A percentile compares a stretch with the other conserved stretches of the same genome.
phyloP scores from a whole-genome alignment of 2,329 filamentous ascomycete species.

The Ascosphaera apis region DNA sequence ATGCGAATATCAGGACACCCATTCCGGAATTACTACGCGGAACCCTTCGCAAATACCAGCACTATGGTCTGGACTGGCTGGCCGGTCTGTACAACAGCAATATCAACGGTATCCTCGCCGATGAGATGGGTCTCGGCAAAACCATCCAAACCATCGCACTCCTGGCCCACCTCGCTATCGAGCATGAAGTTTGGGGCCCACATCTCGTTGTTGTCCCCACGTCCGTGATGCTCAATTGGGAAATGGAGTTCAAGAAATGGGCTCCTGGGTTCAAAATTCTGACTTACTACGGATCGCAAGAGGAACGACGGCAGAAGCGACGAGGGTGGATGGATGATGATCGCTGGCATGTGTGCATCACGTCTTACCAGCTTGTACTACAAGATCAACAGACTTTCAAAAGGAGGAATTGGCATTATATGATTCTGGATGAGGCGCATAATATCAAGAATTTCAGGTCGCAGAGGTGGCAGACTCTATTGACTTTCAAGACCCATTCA shows the following conservation, averaged over 20 bases:
- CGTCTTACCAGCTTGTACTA: conserved; percentile 90
- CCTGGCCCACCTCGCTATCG: conserved; percentile 72
- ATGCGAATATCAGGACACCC: too few species aligned
- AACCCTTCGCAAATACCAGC: conserved; percentile 94
- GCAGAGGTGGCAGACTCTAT: conserved; percentile 81
- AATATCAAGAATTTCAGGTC: conserved; percentile 99
- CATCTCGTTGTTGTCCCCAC: conserved; percentile 93
- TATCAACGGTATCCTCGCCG: conserved; percentile 88
- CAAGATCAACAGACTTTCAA: conserved; percentile 91
- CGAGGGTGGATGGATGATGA: conserved; percentile 87
- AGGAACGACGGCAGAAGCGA: conserved; percentile 77
- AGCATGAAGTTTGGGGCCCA: conserved; percentile 82
- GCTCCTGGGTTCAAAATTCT: conserved; percentile 94
- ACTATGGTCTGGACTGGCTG: conserved; percentile 87
- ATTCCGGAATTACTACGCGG: too few species aligned
- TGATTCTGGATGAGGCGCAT: conserved; percentile 94
- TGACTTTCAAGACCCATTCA: conserved; percentile 79
- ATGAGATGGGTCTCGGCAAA: conserved; percentile 97
- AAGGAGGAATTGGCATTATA: conserved; percentile 82
- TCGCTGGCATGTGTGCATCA: conserved; percentile 92
- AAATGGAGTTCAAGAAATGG: conserved; percentile 99
- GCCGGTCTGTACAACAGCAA: conserved; percentile 76
- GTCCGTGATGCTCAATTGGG: conserved; percentile 98
- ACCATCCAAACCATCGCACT: conserved; percentile 95
- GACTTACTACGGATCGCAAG: conserved; percentile 85